Conservation (phyloP, 257 asterid genomes). For the Penstemon newberryi region DNA sequence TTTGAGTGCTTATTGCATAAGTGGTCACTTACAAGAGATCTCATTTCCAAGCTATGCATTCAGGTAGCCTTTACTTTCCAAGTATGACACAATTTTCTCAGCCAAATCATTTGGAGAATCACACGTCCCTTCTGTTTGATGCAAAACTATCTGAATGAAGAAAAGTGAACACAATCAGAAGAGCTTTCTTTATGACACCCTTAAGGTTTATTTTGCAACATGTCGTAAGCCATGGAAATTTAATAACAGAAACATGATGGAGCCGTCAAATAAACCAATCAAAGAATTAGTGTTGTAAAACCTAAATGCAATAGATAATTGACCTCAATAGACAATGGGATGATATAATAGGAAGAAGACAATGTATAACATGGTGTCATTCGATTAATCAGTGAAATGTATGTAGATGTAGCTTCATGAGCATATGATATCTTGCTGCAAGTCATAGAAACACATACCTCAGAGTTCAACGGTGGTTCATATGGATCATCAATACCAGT, state of each 20-base stretch:
- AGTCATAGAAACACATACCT: constrained; percentile 48
- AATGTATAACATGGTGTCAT: too few relatives aligned
- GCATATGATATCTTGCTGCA: not conserved
- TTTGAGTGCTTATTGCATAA: constrained; percentile 7
- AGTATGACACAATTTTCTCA: constrained; percentile 58
- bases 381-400: not conserved
- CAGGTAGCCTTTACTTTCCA: constrained; percentile 77
- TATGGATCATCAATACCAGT: constrained; percentile 98
- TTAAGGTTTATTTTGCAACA: too few relatives aligned
- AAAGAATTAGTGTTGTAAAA: not conserved
- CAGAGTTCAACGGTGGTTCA: constrained; percentile 80
- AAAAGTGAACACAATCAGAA: constrained; percentile 16
- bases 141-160: constrained; percentile 67
- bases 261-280: not conserved
- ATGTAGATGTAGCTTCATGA: not conserved
- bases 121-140: constrained; percentile 54
- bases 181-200: too few relatives aligned
- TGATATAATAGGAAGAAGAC: not conserved
- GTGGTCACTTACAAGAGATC: constrained; percentile 8
- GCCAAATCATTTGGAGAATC: constrained; percentile 74
- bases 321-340: constrained; percentile 9
- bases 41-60: constrained; percentile 43
- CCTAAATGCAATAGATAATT: constrained; percentile 1
- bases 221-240: too few relatives aligned
- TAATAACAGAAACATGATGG: too few relatives aligned